Percentiles rank a stretch among this genome's conserved stretches.
Conservation (phyloP, 2,329 filamentous ascomycete species). For the Cylindrodendrum hubeiense region DNA sequence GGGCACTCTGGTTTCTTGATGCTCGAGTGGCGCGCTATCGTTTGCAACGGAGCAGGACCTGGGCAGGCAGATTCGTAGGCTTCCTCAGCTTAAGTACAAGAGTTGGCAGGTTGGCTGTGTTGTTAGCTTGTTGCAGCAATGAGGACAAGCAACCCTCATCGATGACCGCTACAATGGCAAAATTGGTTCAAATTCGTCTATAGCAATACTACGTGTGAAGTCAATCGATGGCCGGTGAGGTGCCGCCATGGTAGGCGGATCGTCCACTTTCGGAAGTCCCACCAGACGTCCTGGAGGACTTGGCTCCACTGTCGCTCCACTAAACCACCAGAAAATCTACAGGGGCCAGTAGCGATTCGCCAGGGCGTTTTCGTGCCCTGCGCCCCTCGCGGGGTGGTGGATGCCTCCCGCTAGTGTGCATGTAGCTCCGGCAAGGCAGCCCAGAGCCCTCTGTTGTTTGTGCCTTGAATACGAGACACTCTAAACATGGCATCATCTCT, state of each 20-base stretch:
- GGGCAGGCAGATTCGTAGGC: slow-evolving; percentile 3
- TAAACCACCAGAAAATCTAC: background rate
- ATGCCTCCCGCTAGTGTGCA: background rate
- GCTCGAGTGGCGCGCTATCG: slow-evolving; percentile 14
- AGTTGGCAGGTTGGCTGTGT: background rate
- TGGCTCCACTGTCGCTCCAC: background rate
- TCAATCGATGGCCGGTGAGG: background rate
- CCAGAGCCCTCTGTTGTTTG: background rate
- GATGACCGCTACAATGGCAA: background rate
- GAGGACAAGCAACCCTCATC: background rate
- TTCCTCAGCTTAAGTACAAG: background rate
- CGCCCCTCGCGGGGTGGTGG: background rate
- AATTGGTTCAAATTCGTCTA: background rate
- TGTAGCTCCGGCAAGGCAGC: background rate
- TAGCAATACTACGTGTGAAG: background rate
- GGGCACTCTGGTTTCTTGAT: background rate
- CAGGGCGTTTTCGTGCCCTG: background rate
- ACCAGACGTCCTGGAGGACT: background rate
- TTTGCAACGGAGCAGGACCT: slow-evolving; percentile 7
- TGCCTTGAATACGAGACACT: background rate
- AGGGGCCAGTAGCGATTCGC: background rate
- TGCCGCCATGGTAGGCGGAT: background rate
- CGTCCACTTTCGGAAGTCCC: background rate
- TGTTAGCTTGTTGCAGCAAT: background rate
- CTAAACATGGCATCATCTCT: background rate